Conservation (phyloP, 352 stramenopile genomes). For the Phytophthora constricta region DNA sequence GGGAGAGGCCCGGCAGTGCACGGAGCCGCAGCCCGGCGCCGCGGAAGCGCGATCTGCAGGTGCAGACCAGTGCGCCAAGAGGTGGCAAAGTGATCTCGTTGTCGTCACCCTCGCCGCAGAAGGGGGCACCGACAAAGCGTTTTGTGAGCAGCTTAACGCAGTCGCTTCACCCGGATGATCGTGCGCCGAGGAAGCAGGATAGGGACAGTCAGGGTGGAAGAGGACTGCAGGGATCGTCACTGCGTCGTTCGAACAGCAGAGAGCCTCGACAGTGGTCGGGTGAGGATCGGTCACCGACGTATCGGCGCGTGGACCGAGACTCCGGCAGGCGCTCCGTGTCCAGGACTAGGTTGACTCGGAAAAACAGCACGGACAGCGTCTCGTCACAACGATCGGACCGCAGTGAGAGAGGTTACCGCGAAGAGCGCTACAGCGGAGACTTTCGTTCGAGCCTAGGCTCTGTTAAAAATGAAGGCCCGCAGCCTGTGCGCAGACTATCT, state of each 20-base stretch:
- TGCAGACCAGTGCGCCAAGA: slow-evolving; percentile 29
- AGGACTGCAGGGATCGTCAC: slow-evolving; percentile 21
- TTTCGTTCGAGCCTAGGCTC: slow-evolving; percentile 19
- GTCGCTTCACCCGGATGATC: slow-evolving; percentile 35
- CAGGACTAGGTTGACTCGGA: slow-evolving; percentile 40
- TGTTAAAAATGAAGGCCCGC: slow-evolving; percentile 21
- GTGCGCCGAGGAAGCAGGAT: slow-evolving; percentile 11
- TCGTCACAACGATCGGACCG: slow-evolving; percentile 56
- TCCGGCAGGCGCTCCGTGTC: slow-evolving; percentile 33
- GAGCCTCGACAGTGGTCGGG: slow-evolving; percentile 19
- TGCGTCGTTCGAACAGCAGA: slow-evolving; percentile 29
- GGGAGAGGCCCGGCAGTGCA: slow-evolving; percentile 10
- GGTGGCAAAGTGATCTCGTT: slow-evolving; percentile 40
- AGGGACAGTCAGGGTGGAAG: slow-evolving; percentile 11
- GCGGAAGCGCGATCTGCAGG: slow-evolving; percentile 33
- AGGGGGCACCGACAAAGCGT: slow-evolving; percentile 25
- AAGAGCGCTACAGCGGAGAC: slow-evolving; percentile 41
- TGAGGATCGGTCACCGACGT: slow-evolving; percentile 16
- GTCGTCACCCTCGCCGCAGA: slow-evolving; percentile 43
- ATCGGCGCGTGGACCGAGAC: slow-evolving; percentile 34
- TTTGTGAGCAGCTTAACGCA: slow-evolving; percentile 51
- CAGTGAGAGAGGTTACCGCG: slow-evolving; percentile 42
- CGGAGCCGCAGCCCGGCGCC: slow-evolving; percentile 2
- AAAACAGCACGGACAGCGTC: slow-evolving; percentile 66
- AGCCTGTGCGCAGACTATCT: slow-evolving; percentile 27